Conservation (phyloP, 805 yeast species). For the Naumovozyma castellii region DNA sequence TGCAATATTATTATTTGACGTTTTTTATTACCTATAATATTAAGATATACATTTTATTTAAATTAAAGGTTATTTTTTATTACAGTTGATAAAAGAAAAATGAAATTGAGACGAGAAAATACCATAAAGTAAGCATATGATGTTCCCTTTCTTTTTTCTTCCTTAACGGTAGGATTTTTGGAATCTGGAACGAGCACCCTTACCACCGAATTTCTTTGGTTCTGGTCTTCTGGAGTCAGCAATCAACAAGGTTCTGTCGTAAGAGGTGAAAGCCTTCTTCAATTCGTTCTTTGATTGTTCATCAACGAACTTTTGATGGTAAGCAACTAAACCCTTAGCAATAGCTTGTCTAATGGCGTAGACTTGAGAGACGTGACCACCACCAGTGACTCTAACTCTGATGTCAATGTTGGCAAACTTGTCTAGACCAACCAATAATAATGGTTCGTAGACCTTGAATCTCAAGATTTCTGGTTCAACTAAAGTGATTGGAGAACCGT, state of each 20-base stretch:
- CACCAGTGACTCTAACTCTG: constrained; percentile 99
- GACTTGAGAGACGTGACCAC: constrained; percentile 99
- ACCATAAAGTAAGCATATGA: constrained; percentile 45
- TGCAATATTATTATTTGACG: constrained; percentile 5
- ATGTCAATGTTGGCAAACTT: constrained; percentile 97
- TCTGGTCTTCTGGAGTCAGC: constrained; percentile 99
- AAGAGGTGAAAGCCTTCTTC: constrained; percentile 93
- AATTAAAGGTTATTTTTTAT: constrained; percentile 10
- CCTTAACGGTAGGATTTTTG: constrained; percentile 99
- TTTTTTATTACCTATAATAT: constrained; percentile 27
- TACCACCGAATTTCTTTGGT: constrained; percentile 99
- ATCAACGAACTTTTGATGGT: constrained; percentile 98
- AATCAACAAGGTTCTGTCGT: constrained; percentile 98
- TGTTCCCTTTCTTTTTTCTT: constrained; percentile 39
- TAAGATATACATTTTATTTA: constrained; percentile 28
- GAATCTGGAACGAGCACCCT: constrained; percentile 99
- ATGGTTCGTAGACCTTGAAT: constrained; percentile 99
- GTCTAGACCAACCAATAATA: constrained; percentile 95
- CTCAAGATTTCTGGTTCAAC: constrained; percentile 98
- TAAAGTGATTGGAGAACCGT: constrained; percentile 98
- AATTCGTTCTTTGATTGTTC: constrained; percentile 99
- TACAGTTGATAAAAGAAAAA: constrained; percentile 10
- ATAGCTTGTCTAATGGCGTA: constrained; percentile 99
- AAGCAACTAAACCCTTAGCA: constrained; percentile 99
- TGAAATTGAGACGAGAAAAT: constrained; percentile 3